Base-by-base conservation (phyloP, 306 rosid species). In the Vicia faba region DNA sequence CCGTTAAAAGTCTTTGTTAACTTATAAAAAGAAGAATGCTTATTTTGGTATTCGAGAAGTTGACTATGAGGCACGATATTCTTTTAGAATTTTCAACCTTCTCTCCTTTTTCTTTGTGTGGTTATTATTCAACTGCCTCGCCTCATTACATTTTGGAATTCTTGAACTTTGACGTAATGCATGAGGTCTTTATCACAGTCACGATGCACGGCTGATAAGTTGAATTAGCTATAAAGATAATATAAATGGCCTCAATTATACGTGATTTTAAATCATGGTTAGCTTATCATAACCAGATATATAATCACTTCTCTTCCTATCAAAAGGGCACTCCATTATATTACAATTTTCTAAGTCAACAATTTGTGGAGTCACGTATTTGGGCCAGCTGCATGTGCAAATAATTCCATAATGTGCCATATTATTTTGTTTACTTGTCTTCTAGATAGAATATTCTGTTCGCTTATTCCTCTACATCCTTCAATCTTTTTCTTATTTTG, bases 151-250 rank as follows among this genome's bases (percentile, higher is more conserved):
- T 39, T 39, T 36, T 6, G 16, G 18, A 36, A 61, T 11, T 11
- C 11, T 11, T 10, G 15, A 36, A 59, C 14, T 60, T 15, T 39
- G 16, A 40, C 5, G 50, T 7, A 13, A 25, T 53, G 13, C 40
- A 2, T 57, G 40, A 16, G 26, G 23, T 11, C 70, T 14, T 31
- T 58, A 54, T 9, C 61, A 18, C 1, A 16, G 19, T 36, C 35
- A 33, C 19, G 68, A 5, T 12, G 67, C 49, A 39, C n/a, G 39
- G 50, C 61, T 71, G 75, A 71, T 71, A 71, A 71, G 75, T n/a
- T 48, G 13, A 12, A 5, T 1, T 12, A 48, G 14, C 58, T 59
- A 70, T 29, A 70, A 26, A 25, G 54, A 48, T 48, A 48, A 48
- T 48, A 33, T 33, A 45, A 57, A 43, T 44, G 23, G 2, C 13